Evolutionary conservation across 768 basidiomycete genomes (phyloP), one percentile per base, ranked within the genome.

Genomic region (Mycena sanguinolenta): DNA sequence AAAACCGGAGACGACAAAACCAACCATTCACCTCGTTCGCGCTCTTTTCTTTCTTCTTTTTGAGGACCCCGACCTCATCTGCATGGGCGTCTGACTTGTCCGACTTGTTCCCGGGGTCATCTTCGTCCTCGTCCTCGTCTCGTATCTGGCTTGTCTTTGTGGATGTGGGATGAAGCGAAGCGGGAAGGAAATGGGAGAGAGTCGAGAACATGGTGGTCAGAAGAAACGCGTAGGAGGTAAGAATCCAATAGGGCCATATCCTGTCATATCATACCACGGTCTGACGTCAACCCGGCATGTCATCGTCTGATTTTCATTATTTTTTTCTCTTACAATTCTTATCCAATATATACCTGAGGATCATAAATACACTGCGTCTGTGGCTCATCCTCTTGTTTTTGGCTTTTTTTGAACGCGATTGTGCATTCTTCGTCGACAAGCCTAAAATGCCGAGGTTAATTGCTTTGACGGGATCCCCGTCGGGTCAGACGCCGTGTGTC

Each of bases 131-230:
- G 36, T 82, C 80, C 39, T 82, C 82, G 52, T 83, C 82, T 46
- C 63, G 34, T 69, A 67, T 19, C 39, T 70, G 73, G 73, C 74
- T 77, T 28, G 59, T 25, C 75, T 71, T 61, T 75, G 70, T 58
- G 74, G 65, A 66, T 73, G 75, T 46, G 66, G 74, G 53, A 74
- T 87, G 86, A n/a, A 87, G 78, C n/a, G 80, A 77, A 34, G 85
- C 80, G 44, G 88, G 87, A 0, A 89, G 76, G 70, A 88, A 84
- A 2, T 86, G 85, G 9, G 88, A 82, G 63, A 89, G 77, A 59
- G 85, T 84, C 64, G 88, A 84, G 76, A 89, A 84, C 88, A 89
- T 89, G 80, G 73, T 50, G 63, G 65, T 39, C 3, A 58, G 49
- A 46, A 58, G 66, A 61, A 62, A 49, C 42, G 44, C 52, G 53